A percentile compares a stretch with the other conserved stretches of the same genome.
phyloP scores from a whole-genome alignment of 1,139 yeast genomes.

The Debaryomyces coudertii region DNA sequence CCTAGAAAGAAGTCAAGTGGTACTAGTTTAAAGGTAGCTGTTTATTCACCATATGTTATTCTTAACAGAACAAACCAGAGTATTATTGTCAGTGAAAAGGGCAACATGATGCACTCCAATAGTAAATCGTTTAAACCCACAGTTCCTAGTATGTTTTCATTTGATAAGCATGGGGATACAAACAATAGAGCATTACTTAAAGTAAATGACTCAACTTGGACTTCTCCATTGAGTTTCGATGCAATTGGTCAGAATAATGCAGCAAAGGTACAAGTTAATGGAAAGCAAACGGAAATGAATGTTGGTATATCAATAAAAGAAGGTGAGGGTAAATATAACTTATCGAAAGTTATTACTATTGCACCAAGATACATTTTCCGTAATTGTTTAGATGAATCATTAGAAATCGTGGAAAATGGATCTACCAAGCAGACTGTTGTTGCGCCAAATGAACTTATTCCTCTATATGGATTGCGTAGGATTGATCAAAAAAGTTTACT shows the following conservation, averaged over 20 bases:
- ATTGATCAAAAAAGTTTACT: conserved; percentile 55
- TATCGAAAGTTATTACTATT: conserved; percentile 77
- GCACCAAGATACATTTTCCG: conserved; percentile 81
- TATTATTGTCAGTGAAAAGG: conserved; percentile 58
- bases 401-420: conserved; percentile 74
- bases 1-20: conserved; percentile 45
- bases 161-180: conserved; percentile 59
- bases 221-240: conserved; percentile 79
- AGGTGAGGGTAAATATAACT: conserved; percentile 83
- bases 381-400: conserved; percentile 58
- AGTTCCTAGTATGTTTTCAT: conserved; percentile 83
- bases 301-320: conserved; percentile 77
- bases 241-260: conserved; percentile 86
- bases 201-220: conserved; percentile 75
- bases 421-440: conserved; percentile 51
- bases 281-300: conserved; percentile 67
- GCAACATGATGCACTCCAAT: conserved; percentile 51
- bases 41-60: conserved; percentile 82
- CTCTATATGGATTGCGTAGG: conserved; percentile 66
- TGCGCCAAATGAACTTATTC: conserved; percentile 53
- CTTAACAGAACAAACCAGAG: conserved; percentile 79
- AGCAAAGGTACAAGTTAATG: conserved; percentile 58
- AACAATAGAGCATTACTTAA: conserved; percentile 71
- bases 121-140: conserved; percentile 30
- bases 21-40: conserved; percentile 63